Evolutionary conservation across 2,329 filamentous ascomycete species (phyloP).

Genomic region (Sporothrix sp.): DNA sequence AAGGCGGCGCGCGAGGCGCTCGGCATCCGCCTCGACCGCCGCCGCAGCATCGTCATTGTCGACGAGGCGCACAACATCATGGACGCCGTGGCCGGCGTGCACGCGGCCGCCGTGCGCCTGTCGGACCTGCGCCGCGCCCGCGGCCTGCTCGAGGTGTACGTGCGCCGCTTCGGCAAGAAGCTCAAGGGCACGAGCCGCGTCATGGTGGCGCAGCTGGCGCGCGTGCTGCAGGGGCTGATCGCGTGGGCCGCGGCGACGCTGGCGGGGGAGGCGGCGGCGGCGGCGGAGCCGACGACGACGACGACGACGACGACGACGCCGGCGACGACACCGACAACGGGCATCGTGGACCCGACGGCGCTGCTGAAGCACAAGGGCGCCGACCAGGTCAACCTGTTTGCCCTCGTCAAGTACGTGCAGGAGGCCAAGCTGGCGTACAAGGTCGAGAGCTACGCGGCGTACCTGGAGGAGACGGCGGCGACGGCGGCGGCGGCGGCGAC

Average conservation of each 20-base stretch:
- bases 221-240: conserved; percentile 69
- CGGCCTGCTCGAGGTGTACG: conserved; percentile 68
- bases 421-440: conserved; percentile 91
- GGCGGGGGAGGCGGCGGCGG: too few relatives aligned
- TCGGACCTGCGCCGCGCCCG: conserved; percentile 63
- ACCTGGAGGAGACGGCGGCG: conserved; percentile 42
- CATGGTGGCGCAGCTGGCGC: conserved; percentile 79
- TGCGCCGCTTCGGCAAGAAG: conserved; percentile 78
- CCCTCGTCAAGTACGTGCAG: conserved; percentile 77
- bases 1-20: conserved; percentile 79
- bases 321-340: conserved; percentile 34
- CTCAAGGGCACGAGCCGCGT: conserved; percentile 85
- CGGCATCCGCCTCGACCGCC: conserved; percentile 63
- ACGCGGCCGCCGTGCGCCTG: conserved; percentile 68
- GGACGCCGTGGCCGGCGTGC: conserved; percentile 82
- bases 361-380: conserved; percentile 76
- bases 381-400: conserved; percentile 91
- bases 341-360: conserved; percentile 58
- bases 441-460: conserved; percentile 75
- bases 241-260: conserved; percentile 53
- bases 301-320: background rate
- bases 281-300: too few relatives aligned
- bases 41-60: conserved; percentile 78
- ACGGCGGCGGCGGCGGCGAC: conserved; percentile 14
- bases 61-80: conserved; percentile 98